A percentile compares a stretch with the other conserved stretches of the same genome.
Conservation (phyloP, 306 rosid species). For the Trifolium dubium region DNA sequence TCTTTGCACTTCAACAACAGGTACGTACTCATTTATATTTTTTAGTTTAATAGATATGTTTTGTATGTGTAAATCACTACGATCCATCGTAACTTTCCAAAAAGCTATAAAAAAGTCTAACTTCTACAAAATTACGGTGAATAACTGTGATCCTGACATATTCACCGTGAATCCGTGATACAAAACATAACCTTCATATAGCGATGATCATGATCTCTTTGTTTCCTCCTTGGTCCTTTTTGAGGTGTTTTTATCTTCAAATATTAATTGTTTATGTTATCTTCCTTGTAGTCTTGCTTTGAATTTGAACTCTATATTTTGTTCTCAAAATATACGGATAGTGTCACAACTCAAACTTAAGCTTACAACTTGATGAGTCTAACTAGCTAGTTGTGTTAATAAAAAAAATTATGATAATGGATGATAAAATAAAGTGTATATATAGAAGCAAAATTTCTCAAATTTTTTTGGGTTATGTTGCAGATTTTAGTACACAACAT, state of each 20-base stretch:
- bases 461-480: background rate
- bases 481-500: background rate
- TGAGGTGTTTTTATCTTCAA: background rate
- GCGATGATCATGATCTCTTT: background rate
- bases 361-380: too few relatives aligned
- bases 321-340: too few relatives aligned
- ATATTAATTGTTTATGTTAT: background rate
- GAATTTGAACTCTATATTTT: background rate
- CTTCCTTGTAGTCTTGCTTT: background rate
- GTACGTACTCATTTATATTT: conserved; percentile 27
- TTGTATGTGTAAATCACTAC: too few relatives aligned
- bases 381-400: background rate
- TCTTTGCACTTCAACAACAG: conserved; percentile 92
- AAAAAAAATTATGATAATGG: background rate
- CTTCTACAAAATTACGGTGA: too few relatives aligned
- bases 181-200: background rate
- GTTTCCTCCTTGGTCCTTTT: background rate
- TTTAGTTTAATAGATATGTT: too few relatives aligned
- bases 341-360: background rate
- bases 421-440: background rate
- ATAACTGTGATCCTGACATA: too few relatives aligned
- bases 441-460: too few relatives aligned
- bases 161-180: too few relatives aligned
- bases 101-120: too few relatives aligned
- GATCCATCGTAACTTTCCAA: too few relatives aligned